A percentile compares a stretch with the other conserved stretches of the same genome.
Conservation (phyloP, 1,139 yeast species). For the Candida buenavistaensis region DNA sequence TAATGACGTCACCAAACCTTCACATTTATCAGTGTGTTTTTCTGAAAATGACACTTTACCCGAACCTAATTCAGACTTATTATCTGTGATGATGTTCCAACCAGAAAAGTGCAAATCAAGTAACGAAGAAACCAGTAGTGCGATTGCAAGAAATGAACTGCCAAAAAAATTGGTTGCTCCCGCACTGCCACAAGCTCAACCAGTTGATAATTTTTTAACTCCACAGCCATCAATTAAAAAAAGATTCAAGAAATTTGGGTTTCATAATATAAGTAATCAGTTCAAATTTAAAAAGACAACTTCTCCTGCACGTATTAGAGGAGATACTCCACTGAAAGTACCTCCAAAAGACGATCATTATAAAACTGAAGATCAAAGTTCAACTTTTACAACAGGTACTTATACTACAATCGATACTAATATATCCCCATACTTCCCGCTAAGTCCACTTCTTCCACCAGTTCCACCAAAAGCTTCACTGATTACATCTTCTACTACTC, state of each 20-base stretch:
- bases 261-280: not conserved
- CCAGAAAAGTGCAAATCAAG: not conserved
- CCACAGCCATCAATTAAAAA: not conserved
- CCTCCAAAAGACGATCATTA: not conserved
- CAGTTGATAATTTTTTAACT: too few species aligned
- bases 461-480: slow-evolving; percentile 5
- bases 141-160: not conserved
- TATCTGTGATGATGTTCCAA: not conserved
- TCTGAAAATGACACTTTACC: not conserved
- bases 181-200: too few species aligned
- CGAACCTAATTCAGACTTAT: not conserved
- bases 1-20: not conserved
- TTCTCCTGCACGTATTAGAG: not conserved
- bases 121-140: not conserved
- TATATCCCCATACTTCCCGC: slow-evolving; percentile 1
- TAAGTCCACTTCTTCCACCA: slow-evolving; percentile 2
- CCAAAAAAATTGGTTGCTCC: not conserved
- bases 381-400: slow-evolving; percentile 2
- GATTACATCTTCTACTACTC: not conserved
- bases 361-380: slow-evolving; percentile 4
- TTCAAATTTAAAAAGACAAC: not conserved
- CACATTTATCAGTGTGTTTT: not conserved
- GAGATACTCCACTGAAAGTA: not conserved
- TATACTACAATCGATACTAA: not conserved
- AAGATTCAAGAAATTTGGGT: not conserved